A percentile compares a stretch with the other conserved stretches of the same genome.
phyloP scores from a whole-genome alignment of 176 grass and related monocot genomes.

The Tuctoria greenei region DNA sequence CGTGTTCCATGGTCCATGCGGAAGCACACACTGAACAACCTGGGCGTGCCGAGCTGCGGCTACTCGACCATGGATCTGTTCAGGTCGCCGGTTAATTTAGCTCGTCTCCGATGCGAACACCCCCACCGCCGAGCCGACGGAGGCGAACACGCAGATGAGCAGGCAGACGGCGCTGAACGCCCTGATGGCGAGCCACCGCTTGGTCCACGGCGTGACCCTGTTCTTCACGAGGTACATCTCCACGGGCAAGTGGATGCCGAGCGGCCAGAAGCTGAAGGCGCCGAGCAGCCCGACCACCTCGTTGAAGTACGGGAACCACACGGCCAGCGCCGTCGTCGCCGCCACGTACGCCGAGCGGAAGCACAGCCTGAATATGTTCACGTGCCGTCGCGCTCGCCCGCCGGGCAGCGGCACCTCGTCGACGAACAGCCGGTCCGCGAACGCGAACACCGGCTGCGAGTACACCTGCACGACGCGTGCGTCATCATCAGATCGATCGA shows the following conservation, averaged over 20 bases:
- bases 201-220: conserved; percentile 53
- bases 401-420: background rate
- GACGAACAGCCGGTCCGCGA: conserved; percentile 38
- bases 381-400: too few species aligned
- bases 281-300: conserved; percentile 67
- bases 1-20: too few species aligned
- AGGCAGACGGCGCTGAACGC: conserved; percentile 52
- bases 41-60: too few species aligned
- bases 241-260: conserved; percentile 76
- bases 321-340: conserved; percentile 58
- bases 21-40: too few species aligned
- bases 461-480: too few species aligned
- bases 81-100: background rate
- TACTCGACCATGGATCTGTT: too few species aligned
- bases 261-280: conserved; percentile 67
- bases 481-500: too few species aligned
- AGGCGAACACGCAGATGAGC: conserved; percentile 49
- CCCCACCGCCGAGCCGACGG: conserved; percentile 64
- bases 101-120: conserved; percentile 44
- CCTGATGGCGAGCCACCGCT: conserved; percentile 51
- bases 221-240: conserved; percentile 75
- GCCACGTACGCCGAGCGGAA: conserved; percentile 62
- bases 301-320: conserved; percentile 86
- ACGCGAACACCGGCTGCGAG: conserved; percentile 60
- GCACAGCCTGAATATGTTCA: conserved; percentile 55